Conservation (phyloP, 225 moss, liverwort and hornwort genomes). For the Sphagnum contortum region DNA sequence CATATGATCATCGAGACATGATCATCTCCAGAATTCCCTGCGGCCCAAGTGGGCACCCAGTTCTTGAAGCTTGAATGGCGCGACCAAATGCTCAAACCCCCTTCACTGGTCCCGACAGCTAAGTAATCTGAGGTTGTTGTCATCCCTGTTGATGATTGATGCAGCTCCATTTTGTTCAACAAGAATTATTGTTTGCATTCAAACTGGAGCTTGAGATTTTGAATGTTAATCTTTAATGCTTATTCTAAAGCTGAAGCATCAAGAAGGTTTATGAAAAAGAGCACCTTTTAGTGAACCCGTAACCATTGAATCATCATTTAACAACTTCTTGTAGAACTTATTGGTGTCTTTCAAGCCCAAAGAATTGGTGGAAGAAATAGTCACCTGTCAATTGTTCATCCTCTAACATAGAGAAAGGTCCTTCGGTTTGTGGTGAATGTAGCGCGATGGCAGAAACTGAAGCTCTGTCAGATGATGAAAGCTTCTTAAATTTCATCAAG, state of each 20-base stretch:
- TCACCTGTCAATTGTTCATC: conserved; percentile 2
- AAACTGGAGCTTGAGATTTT: too few relatives aligned
- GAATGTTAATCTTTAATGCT: too few relatives aligned
- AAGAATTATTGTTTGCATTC: too few relatives aligned
- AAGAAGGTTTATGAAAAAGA: too few relatives aligned
- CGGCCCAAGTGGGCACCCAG: conserved; percentile 17
- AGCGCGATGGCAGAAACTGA: conserved; percentile 21
- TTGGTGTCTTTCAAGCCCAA: too few relatives aligned
- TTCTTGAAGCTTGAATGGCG: conserved; percentile 6
- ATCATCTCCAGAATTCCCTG: conserved; percentile 1
- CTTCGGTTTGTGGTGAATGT: conserved; percentile 14
- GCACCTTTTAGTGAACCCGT: too few relatives aligned
- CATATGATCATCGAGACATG: conserved; percentile 10
- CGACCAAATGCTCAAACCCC: conserved; percentile 24
- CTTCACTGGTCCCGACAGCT: conserved; percentile 22
- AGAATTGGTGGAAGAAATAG: too few relatives aligned
- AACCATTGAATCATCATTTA: too few relatives aligned
- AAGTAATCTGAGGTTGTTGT: conserved; percentile 7
- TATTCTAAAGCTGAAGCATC: too few relatives aligned
- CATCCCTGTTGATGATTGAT: too few relatives aligned
- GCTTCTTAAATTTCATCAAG: conserved; percentile 1
- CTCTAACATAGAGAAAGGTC: not conserved
- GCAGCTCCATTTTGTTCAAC: too few relatives aligned
- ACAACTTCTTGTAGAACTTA: too few relatives aligned
- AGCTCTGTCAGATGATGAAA: conserved; percentile 8